phyloP scores from a whole-genome alignment of 108 stramenopile species.

The Fragilaria crotonensis region DNA sequence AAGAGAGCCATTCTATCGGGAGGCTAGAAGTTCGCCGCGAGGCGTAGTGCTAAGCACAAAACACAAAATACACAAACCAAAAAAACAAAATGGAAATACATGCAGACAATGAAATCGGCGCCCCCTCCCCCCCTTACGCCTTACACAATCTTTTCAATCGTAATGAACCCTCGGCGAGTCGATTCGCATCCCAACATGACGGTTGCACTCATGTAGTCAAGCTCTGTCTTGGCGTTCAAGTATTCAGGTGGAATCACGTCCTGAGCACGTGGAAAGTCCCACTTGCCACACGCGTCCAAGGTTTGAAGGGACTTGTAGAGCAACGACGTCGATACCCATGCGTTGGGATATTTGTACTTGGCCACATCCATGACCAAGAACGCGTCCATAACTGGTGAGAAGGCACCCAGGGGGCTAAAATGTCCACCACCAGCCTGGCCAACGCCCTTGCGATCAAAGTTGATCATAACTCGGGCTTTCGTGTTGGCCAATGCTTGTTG shows the following conservation, averaged over 20 bases:
- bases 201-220: not conserved
- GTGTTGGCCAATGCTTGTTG: conserved; percentile 43
- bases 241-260: not conserved
- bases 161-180: conserved; percentile 1
- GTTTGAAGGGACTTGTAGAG: conserved; percentile 65
- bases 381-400: conserved; percentile 55
- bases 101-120: too few species aligned
- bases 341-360: conserved; percentile 95
- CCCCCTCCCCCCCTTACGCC: too few species aligned
- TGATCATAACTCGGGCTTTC: conserved; percentile 56
- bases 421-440: conserved; percentile 93
- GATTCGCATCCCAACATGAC: conserved; percentile 1
- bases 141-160: conserved; percentile 5
- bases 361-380: conserved; percentile 95
- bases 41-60: too few species aligned
- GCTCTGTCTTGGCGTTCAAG: not conserved
- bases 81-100: too few species aligned
- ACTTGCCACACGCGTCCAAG: conserved; percentile 54
- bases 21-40: too few species aligned
- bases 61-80: too few species aligned
- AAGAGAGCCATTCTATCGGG: too few species aligned
- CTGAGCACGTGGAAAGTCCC: conserved; percentile 18
- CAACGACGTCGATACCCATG: conserved; percentile 75
- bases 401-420: conserved; percentile 87
- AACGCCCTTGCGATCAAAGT: conserved; percentile 51